Percentiles rank a stretch among this genome's conserved stretches.
These are phyloP conservation scores for Fusarium nelsonii DNA, from an alignment of 2,329 filamentous ascomycete species.

Conservation along the genomic window DNA sequence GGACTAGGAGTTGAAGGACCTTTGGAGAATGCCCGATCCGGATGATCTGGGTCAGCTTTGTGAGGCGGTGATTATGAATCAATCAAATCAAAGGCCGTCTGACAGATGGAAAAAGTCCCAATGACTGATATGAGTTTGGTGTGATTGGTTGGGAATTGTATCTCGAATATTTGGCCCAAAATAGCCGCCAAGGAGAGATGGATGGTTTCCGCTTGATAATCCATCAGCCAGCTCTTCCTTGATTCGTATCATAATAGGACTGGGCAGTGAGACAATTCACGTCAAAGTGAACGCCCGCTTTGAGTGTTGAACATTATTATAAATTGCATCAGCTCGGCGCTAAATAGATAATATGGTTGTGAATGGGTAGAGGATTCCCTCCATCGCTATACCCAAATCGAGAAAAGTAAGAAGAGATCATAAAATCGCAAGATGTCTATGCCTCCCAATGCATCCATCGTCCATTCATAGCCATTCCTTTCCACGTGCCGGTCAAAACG, in stretches of 20 bases:
- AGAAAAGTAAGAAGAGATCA: slow-evolving; percentile 18
- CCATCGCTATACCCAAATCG: slow-evolving; percentile 23
- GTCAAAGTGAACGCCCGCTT: background rate
- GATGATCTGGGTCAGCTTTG: slow-evolving; percentile 16
- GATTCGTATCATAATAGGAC: background rate
- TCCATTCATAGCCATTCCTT: slow-evolving; percentile 27
- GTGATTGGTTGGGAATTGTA: slow-evolving; percentile 3
- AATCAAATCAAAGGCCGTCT: slow-evolving; percentile 11
- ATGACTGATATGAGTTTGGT: background rate
- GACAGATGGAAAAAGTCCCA: slow-evolving; percentile 9
- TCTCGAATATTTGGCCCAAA: background rate
- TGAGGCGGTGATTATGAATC: slow-evolving; percentile 30
- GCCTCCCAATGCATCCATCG: slow-evolving; percentile 42
- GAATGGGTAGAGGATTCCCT: slow-evolving; percentile 34
- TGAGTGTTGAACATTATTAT: background rate
- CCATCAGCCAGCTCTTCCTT: background rate
- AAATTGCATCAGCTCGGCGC: slow-evolving; percentile 34
- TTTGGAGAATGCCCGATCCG: slow-evolving; percentile 14
- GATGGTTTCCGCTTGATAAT: slow-evolving; percentile 23
- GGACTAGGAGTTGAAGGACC: slow-evolving; percentile 16
- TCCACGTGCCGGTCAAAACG: slow-evolving; percentile 35
- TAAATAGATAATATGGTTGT: slow-evolving; percentile 20
- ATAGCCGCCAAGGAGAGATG: slow-evolving; percentile 8
- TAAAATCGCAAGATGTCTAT: slow-evolving; percentile 23
- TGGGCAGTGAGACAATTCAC: background rate